Conservation (phyloP, 2,329 filamentous ascomycete genomes). For the Hypoxylon sp. region DNA sequence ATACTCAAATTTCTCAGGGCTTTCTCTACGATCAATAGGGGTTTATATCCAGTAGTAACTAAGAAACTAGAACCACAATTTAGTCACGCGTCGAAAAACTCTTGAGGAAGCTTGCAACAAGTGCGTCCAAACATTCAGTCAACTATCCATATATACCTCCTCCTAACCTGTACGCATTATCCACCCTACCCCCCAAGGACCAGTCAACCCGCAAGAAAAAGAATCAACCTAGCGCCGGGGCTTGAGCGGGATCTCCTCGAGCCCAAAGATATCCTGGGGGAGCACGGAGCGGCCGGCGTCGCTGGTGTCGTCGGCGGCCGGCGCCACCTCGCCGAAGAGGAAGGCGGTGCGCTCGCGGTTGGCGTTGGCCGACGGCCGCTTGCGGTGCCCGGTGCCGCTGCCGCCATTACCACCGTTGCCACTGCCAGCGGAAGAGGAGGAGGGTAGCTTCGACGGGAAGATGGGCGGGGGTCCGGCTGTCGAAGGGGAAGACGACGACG, state of each 20-base stretch:
- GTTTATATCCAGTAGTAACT: too few species aligned
- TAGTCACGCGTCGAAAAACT: too few species aligned
- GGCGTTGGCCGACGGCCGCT: conserved; percentile 53
- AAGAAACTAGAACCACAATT: too few species aligned
- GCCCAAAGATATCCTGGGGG: conserved; percentile 62
- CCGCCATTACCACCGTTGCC: conserved; percentile 30
- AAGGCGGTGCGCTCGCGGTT: conserved; percentile 66
- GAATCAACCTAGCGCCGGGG: conserved; percentile 25
- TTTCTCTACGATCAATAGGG: too few species aligned
- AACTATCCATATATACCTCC: too few species aligned
- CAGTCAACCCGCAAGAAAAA: too few species aligned
- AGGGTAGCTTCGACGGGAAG: conserved; percentile 35
- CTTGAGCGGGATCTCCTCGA: conserved; percentile 59
- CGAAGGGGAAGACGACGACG: conserved; percentile 23
- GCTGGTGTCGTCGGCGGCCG: conserved; percentile 49
- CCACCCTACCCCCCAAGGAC: background rate
- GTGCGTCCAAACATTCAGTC: too few species aligned
- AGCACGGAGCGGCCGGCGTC: conserved; percentile 48
- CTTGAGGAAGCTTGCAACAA: too few species aligned
- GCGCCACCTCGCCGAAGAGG: conserved; percentile 65
- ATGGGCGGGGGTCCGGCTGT: conserved; percentile 30
- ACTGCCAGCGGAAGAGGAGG: conserved; percentile 3
- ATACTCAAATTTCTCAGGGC: too few species aligned
- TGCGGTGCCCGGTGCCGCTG: conserved; percentile 46
- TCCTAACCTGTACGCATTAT: too few species aligned